Conservation (phyloP, 2,329 filamentous ascomycete species). For the Beauveria medogensis region DNA sequence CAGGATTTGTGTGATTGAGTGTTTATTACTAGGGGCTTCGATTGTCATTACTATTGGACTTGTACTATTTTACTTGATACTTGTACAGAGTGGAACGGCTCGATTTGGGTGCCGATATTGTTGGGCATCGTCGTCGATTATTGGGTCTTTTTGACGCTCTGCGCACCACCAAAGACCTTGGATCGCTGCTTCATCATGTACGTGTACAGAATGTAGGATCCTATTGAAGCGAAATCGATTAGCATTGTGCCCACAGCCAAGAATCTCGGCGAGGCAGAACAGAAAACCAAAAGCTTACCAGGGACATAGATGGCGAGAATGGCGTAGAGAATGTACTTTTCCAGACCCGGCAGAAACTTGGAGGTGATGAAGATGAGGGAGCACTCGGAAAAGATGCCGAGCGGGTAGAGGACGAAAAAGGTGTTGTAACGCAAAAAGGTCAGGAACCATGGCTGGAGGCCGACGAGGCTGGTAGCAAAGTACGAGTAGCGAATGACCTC, state of each 20-base stretch:
- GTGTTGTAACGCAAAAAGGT: slow-evolving; percentile 86
- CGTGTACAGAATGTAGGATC: slow-evolving; percentile 77
- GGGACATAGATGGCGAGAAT: slow-evolving; percentile 73
- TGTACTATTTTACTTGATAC: not conserved
- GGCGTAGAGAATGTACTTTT: slow-evolving; percentile 52
- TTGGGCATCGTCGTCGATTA: slow-evolving; percentile 17
- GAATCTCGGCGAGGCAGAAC: too few species aligned
- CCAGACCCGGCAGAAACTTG: slow-evolving; percentile 41
- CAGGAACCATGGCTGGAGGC: slow-evolving; percentile 54
- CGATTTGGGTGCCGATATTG: not conserved
- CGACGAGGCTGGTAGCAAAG: slow-evolving; percentile 68
- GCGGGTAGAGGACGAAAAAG: slow-evolving; percentile 85
- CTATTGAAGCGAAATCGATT: slow-evolving; percentile 22
- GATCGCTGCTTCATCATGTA: slow-evolving; percentile 90
- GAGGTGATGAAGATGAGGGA: slow-evolving; percentile 67
- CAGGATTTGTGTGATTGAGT: not conserved
- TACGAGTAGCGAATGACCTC: slow-evolving; percentile 91
- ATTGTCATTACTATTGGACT: not conserved
- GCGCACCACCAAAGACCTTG: slow-evolving; percentile 47
- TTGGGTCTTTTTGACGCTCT: slow-evolving; percentile 27
- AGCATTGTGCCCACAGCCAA: slow-evolving; percentile 14
- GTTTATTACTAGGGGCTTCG: not conserved
- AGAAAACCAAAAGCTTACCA: slow-evolving; percentile 39
- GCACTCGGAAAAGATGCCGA: slow-evolving; percentile 85
- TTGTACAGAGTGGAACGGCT: not conserved